These are phyloP conservation scores for Dothistroma septosporum DNA, from an alignment of 2,329 filamentous ascomycete species.

Conservation along the genomic window DNA sequence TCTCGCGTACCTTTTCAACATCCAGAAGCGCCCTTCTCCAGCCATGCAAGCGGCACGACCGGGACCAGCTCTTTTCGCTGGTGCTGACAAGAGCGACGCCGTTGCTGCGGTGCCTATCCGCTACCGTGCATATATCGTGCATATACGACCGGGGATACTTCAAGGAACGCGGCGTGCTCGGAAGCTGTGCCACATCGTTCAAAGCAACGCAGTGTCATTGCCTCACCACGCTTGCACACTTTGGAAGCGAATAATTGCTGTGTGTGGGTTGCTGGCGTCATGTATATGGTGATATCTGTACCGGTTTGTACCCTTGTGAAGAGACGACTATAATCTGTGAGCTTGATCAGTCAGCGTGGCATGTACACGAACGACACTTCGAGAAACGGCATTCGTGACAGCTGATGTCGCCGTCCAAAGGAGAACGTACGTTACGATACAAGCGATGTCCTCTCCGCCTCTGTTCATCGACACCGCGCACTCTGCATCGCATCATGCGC, in stretches of 20 bases:
- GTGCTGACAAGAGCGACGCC: background rate
- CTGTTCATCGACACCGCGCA: background rate
- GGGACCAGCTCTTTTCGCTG: background rate
- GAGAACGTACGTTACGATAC: background rate
- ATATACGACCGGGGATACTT: no score
- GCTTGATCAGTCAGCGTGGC: background rate
- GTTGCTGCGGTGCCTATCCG: background rate
- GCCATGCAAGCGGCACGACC: background rate
- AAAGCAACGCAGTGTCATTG: background rate
- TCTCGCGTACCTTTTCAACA: background rate
- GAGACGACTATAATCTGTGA: background rate
- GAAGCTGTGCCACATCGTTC: background rate
- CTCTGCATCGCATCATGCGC: background rate
- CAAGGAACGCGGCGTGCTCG: background rate
- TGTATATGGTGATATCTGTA: background rate
- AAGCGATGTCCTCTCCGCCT: background rate
- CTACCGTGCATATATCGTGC: background rate
- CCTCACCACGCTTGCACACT: background rate
- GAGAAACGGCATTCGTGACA: background rate
- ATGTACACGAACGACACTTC: background rate
- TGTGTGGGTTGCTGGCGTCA: background rate
- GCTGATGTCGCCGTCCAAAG: conserved; percentile 1
- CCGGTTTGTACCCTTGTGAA: background rate
- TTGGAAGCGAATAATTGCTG: background rate
- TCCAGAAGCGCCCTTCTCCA: background rate